These are phyloP conservation scores for Neurospora tetraspora DNA, from an alignment of 495 filamentous ascomycete genomes.

Conservation along the genomic window DNA sequence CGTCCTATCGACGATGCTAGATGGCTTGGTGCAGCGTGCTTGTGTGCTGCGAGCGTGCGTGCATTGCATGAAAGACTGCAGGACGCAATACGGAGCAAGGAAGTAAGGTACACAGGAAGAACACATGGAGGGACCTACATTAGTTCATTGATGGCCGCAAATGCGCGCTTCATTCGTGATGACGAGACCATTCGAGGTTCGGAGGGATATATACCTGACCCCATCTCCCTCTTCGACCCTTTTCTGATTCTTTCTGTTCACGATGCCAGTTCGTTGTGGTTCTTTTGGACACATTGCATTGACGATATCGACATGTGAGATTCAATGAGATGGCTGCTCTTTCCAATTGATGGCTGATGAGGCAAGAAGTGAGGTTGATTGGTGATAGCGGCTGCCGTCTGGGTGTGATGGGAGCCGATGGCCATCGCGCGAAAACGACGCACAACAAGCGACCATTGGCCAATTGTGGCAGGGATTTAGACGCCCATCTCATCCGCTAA, in stretches of 20 bases:
- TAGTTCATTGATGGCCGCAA: background rate
- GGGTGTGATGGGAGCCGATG: conserved; percentile 17
- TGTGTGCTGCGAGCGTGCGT: background rate
- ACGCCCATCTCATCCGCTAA: conserved; percentile 25
- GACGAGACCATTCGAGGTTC: background rate
- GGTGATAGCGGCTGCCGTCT: background rate
- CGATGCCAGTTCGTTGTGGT: background rate
- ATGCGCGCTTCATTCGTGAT: background rate
- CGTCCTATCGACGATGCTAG: background rate
- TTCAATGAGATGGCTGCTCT: background rate
- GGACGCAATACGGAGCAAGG: background rate
- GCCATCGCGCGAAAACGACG: conserved; percentile 10
- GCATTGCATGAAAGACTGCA: background rate
- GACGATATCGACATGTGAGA: background rate
- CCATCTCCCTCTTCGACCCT: background rate
- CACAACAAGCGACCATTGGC: conserved; percentile 20
- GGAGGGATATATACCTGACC: background rate
- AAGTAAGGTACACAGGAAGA: background rate
- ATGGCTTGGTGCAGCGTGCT: background rate
- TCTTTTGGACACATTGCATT: background rate
- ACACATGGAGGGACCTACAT: background rate
- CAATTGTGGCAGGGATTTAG: conserved; percentile 30
- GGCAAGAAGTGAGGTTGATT: background rate
- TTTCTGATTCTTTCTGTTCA: background rate
- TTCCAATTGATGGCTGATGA: background rate